phyloP scores from a whole-genome alignment of 2,329 filamentous ascomycete genomes.

The Epichloe hybrida region DNA sequence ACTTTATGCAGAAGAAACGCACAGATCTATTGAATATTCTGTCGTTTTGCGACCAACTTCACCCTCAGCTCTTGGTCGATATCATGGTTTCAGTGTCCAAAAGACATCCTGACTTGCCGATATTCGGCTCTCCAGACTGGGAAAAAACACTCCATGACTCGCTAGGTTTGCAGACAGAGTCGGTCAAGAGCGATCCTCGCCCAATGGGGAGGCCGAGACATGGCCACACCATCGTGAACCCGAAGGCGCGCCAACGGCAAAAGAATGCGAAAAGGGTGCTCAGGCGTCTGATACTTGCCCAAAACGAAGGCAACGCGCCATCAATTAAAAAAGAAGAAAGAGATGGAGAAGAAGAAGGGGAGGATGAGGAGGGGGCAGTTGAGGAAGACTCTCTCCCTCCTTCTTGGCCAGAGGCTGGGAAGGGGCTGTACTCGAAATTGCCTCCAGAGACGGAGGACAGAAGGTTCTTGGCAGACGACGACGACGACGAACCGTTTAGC shows the following conservation, averaged over 20 bases:
- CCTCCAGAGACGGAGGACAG: slow-evolving; percentile 24
- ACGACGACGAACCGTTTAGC: slow-evolving; percentile 30
- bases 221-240: slow-evolving; percentile 15
- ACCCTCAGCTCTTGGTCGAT: slow-evolving; percentile 27
- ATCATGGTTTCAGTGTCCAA: slow-evolving; percentile 29
- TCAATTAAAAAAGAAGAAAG: slow-evolving; percentile 18
- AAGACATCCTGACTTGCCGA: slow-evolving; percentile 28
- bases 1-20: slow-evolving; percentile 24
- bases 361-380: neutral
- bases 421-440: slow-evolving; percentile 27
- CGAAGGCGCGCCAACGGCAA: slow-evolving; percentile 17
- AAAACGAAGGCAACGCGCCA: slow-evolving; percentile 14
- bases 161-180: neutral
- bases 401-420: slow-evolving; percentile 26
- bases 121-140: slow-evolving; percentile 30
- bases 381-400: slow-evolving; percentile 20
- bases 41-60: slow-evolving; percentile 26
- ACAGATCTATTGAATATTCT: slow-evolving; percentile 27
- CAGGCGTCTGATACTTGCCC: slow-evolving; percentile 15
- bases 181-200: slow-evolving; percentile 3
- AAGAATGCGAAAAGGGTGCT: slow-evolving; percentile 21
- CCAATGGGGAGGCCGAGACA: slow-evolving; percentile 15
- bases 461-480: slow-evolving; percentile 22
- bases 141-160: slow-evolving; percentile 8
- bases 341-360: neutral